Conservation (phyloP, 106 monocot species). For the Dioscorea alata region DNA sequence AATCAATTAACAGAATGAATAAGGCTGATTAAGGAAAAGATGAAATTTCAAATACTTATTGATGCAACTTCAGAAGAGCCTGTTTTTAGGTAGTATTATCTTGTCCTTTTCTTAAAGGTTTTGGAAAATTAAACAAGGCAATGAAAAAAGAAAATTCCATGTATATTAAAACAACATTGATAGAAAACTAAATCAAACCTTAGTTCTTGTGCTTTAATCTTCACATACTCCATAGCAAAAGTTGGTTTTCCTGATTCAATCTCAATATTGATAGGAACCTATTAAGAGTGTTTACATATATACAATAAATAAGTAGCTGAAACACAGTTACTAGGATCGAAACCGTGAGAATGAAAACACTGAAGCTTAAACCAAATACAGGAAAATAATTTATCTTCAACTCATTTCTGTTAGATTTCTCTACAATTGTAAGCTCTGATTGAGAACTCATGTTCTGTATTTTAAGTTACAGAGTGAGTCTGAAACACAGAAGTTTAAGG, state of each 20-base stretch:
- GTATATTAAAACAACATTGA: neutral
- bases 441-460: neutral
- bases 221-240: constrained; percentile 78
- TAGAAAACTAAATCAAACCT: constrained; percentile 38
- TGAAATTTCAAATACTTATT: neutral
- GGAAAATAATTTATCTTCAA: neutral
- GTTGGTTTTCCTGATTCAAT: constrained; percentile 46
- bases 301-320: neutral
- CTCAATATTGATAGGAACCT: constrained; percentile 49
- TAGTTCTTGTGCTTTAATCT: constrained; percentile 84
- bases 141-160: neutral
- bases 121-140: neutral
- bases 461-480: too few relatives aligned
- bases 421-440: neutral
- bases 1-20: too few relatives aligned
- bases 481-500: too few relatives aligned
- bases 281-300: constrained; percentile 11
- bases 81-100: neutral
- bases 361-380: neutral
- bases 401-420: neutral
- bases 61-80: neutral
- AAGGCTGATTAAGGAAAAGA: too few relatives aligned
- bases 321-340: neutral
- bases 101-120: neutral
- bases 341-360: too few relatives aligned